These are phyloP conservation scores for Plicaturopsis crispa DNA, from an alignment of 768 basidiomycete species.

Conservation along the genomic window DNA sequence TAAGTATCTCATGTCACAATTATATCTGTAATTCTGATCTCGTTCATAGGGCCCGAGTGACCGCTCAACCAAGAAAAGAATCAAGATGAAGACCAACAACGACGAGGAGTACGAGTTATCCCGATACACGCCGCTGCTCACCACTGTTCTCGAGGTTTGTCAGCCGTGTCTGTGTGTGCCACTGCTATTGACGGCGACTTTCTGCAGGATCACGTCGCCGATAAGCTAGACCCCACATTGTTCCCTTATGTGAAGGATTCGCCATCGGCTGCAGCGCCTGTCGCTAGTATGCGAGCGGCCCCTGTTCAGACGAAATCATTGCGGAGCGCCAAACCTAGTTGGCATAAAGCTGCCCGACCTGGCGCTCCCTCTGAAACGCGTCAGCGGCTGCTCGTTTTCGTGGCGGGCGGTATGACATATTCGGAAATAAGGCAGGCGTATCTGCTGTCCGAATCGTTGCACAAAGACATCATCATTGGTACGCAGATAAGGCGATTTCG, in stretches of 20 bases:
- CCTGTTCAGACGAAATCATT: conserved; percentile 65
- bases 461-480: conserved; percentile 94
- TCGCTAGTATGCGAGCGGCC: conserved; percentile 39
- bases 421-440: conserved; percentile 92
- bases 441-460: conserved; percentile 60
- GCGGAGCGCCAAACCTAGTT: conserved; percentile 82
- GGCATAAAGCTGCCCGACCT: conserved; percentile 72
- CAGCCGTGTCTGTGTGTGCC: not conserved
- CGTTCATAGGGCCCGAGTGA: conserved; percentile 57
- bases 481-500: conserved; percentile 11
- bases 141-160: conserved; percentile 74
- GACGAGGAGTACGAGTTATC: conserved; percentile 98
- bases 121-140: conserved; percentile 80
- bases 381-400: conserved; percentile 81
- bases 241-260: conserved; percentile 91
- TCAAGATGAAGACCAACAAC: conserved; percentile 64
- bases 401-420: conserved; percentile 93
- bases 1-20: conserved; percentile 24
- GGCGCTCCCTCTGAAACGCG: conserved; percentile 42
- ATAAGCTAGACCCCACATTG: conserved; percentile 64
- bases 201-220: conserved; percentile 70
- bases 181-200: not conserved
- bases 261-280: conserved; percentile 42
- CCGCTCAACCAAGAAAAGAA: conserved; percentile 70
- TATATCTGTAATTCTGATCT: not conserved